Evolutionary conservation across 2,329 filamentous ascomycete species (phyloP), one percentile per base, ranked within the genome.

Genomic region (Colletotrichum destructivum): DNA sequence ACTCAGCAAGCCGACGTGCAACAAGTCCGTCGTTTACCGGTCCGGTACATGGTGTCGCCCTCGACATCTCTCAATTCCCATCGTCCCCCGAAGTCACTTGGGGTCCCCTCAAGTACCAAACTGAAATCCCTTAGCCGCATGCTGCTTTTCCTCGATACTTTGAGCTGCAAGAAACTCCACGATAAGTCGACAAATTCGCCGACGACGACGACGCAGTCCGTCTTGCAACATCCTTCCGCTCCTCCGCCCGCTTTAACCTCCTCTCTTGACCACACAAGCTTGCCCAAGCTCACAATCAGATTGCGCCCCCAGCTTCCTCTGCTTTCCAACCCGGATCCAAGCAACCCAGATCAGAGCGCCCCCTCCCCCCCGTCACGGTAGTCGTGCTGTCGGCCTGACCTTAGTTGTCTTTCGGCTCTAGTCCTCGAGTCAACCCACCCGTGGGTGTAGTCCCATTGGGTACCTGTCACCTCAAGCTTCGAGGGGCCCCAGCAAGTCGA

Each of bases 401-500:
- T 69, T 69, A 60, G 65, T 59, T 52, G 44, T 60, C 66, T 55
- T 47, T 47, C 61, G 63, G 40, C 35, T 47, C 21, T 54, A 23
- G 23, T 47, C 64, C 31, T 62, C 21, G 63, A 71, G 63, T 69
- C 65, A 69, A 62, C 69, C 69, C 69, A 71, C 59, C 66, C 55
- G 54, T 66, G 60, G 49, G 38, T 55, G 71, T 73, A 71, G 72
- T 59, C 71, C 68, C 46, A 72, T 69, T 73, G 71, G 71, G 55
- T 63, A 66, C 71, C 73, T 71, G 73, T 71, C 71, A 73, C 69
- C 61, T 74, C 73, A 74, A 74, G 73, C 73, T 72, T 74, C 71
- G 71, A 74, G 67, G 62, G 64, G 60, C 71, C 73, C 73, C 67
- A 60, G 73, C 73, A 73, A 55, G 70, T 56, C 66, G 49, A 72